These are phyloP conservation scores for Serendipita sp. DNA, from an alignment of 768 basidiomycete species.

Conservation along the genomic window DNA sequence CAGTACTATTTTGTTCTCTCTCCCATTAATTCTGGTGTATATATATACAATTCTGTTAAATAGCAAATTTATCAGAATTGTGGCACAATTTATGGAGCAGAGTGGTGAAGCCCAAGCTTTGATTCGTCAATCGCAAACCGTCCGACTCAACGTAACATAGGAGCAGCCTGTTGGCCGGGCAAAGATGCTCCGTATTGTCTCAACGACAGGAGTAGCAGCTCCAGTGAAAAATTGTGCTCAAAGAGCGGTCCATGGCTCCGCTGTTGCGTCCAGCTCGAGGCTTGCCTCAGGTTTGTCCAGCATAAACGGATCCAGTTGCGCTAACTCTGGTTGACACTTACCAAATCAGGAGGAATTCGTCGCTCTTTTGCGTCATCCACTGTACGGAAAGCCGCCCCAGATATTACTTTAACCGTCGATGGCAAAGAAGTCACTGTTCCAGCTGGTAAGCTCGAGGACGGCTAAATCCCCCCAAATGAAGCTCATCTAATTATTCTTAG, in stretches of 20 bases:
- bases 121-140: not conserved
- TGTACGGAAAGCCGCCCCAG: slow-evolving; percentile 34
- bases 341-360: not conserved
- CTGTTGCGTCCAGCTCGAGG: not conserved
- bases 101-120: not conserved
- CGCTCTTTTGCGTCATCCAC: slow-evolving; percentile 52
- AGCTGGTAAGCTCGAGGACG: slow-evolving; percentile 47
- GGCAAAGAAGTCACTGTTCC: slow-evolving; percentile 96
- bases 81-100: not conserved
- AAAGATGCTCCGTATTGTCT: slow-evolving; percentile 4
- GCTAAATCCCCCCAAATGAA: slow-evolving; percentile 9
- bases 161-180: not conserved
- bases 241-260: not conserved
- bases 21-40: not conserved
- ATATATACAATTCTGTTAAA: too few species aligned
- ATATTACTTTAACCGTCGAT: slow-evolving; percentile 87
- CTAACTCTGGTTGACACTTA: not conserved
- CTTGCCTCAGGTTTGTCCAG: not conserved
- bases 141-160: not conserved
- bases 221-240: slow-evolving; percentile 4
- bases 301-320: not conserved
- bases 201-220: not conserved
- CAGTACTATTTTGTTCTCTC: not conserved
- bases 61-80: not conserved
- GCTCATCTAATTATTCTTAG: slow-evolving; percentile 22